Conservation (phyloP, 768 basidiomycete species). For the Xerocomus potaroensis region DNA sequence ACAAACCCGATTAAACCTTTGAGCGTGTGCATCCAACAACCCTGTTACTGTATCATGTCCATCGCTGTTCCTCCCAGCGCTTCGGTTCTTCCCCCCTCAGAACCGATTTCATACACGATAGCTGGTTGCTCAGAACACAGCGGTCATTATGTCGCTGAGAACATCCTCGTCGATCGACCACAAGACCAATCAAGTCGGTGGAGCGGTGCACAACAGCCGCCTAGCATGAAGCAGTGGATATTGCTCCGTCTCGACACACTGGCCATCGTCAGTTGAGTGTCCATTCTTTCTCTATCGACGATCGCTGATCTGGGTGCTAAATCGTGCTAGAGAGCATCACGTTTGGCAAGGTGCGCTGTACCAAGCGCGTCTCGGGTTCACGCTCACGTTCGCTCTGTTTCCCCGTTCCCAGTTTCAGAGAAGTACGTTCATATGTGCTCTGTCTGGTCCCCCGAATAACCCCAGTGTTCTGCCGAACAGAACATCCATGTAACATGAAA, state of each 20-base stretch:
- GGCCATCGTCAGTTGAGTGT: slow-evolving; percentile 61
- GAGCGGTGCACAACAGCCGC: slow-evolving; percentile 62
- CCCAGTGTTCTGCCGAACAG: slow-evolving; percentile 35
- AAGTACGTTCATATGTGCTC: slow-evolving; percentile 20
- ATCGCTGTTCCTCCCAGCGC: slow-evolving; percentile 3
- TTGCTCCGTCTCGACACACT: slow-evolving; percentile 57
- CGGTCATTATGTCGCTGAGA: slow-evolving; percentile 62
- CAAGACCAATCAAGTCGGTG: slow-evolving; percentile 66
- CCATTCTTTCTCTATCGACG: background rate
- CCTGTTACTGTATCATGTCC: slow-evolving; percentile 4
- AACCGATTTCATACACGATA: slow-evolving; percentile 47
- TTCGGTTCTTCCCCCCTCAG: slow-evolving; percentile 9
- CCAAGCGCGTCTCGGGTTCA: background rate
- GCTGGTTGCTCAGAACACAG: slow-evolving; percentile 66
- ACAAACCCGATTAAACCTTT: too few species aligned
- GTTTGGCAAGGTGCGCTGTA: slow-evolving; percentile 66
- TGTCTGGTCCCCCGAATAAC: slow-evolving; percentile 2
- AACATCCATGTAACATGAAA: slow-evolving; percentile 82
- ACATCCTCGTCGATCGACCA: slow-evolving; percentile 63
- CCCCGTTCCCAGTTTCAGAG: slow-evolving; percentile 18
- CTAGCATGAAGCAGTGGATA: slow-evolving; percentile 65
- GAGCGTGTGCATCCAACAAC: background rate
- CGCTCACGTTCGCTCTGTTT: background rate
- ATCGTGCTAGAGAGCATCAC: slow-evolving; percentile 64
- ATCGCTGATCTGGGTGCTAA: background rate